Percentiles rank a stretch among this genome's conserved stretches.
Conservation (phyloP, 202 grass and related monocot species). For the Elaeis oleifera region DNA sequence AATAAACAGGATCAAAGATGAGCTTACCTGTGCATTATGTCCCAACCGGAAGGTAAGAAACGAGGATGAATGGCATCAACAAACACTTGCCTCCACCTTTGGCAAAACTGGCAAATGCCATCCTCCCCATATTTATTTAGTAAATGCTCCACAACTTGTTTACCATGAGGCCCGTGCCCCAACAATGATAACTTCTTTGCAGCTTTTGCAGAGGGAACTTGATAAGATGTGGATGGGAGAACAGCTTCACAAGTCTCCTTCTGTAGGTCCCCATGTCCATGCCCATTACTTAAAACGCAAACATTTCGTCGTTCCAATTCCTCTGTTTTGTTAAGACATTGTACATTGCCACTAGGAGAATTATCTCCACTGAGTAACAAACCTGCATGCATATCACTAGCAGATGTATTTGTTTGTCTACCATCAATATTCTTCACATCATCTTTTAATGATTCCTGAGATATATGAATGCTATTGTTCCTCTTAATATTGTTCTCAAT, state of each 20-base stretch:
- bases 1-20: not conserved
- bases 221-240: slow-evolving; percentile 27
- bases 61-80: slow-evolving; percentile 24
- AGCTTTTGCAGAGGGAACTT: slow-evolving; percentile 27
- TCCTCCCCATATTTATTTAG: slow-evolving; percentile 49
- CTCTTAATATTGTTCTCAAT: slow-evolving; percentile 28
- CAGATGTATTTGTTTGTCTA: slow-evolving; percentile 15
- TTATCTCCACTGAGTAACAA: slow-evolving; percentile 19
- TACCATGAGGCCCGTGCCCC: slow-evolving; percentile 80
- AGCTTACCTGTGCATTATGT: slow-evolving; percentile 78
- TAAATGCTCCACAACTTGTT: slow-evolving; percentile 78
- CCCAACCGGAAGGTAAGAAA: slow-evolving; percentile 78
- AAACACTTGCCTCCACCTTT: slow-evolving; percentile 21
- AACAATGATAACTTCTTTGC: slow-evolving; percentile 63
- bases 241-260: slow-evolving; percentile 10
- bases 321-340: not conserved
- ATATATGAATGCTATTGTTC: slow-evolving; percentile 11
- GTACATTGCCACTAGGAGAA: slow-evolving; percentile 13
- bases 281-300: slow-evolving; percentile 13
- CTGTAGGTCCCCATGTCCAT: slow-evolving; percentile 19
- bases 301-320: slow-evolving; percentile 2
- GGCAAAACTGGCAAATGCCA: slow-evolving; percentile 54
- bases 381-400: slow-evolving; percentile 14
- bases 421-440: slow-evolving; percentile 9
- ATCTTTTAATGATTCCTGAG: slow-evolving; percentile 20